These are phyloP conservation scores for Chaetomium olivaceum DNA, from an alignment of 2,329 filamentous ascomycete species.

Conservation along the genomic window DNA sequence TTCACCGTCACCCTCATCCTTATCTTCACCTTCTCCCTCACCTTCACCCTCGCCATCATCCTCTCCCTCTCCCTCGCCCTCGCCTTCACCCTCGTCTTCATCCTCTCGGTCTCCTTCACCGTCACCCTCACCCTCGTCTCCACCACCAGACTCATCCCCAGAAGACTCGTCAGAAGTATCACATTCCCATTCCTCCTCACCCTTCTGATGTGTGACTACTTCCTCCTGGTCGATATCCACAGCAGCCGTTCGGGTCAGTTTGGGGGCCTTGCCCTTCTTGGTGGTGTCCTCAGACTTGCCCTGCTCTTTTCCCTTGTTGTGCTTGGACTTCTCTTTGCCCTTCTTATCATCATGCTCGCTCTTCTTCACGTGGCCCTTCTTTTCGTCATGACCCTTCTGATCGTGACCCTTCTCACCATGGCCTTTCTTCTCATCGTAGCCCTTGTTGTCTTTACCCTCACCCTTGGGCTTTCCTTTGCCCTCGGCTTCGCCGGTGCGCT, in stretches of 20 bases:
- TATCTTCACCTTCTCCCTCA: not conserved
- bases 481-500: not conserved
- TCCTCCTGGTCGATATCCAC: not conserved
- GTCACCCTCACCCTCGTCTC: not conserved
- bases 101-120: not conserved
- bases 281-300: not conserved
- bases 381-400: no score
- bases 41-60: not conserved
- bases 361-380: not conserved
- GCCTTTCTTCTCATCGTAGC: not conserved
- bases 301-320: not conserved
- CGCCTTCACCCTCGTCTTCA: not conserved
- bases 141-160: not conserved
- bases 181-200: not conserved
- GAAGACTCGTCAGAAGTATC: not conserved
- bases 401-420: not conserved
- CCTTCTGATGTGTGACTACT: not conserved
- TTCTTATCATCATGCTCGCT: not conserved
- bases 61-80: not conserved
- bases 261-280: not conserved
- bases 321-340: not conserved
- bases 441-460: constrained; percentile 3
- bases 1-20: not conserved
- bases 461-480: no score
- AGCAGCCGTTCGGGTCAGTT: not conserved